Evolutionary conservation across 2,329 filamentous ascomycete genomes (phyloP).

Genomic region (Ceratocystis huliohia): DNA sequence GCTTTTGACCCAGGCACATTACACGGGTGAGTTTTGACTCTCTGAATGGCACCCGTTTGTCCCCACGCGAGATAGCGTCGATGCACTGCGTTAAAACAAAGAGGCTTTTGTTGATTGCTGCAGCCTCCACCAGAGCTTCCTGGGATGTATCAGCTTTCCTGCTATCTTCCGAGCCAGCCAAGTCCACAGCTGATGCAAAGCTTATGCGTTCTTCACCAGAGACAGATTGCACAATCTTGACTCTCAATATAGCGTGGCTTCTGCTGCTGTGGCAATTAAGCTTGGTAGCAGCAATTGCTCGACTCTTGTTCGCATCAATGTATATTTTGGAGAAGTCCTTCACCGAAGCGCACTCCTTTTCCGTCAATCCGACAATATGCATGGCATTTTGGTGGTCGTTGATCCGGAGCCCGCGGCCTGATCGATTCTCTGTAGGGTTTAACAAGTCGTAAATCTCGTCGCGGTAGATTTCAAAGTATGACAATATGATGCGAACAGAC

Average conservation of each 20-base stretch:
- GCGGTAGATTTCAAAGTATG: conserved; percentile 96
- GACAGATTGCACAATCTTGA: conserved; percentile 70
- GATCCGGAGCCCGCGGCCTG: conserved; percentile 64
- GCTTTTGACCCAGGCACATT: conserved; percentile 76
- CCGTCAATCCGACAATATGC: conserved; percentile 71
- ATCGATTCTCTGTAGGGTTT: conserved; percentile 76
- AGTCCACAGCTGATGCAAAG: conserved; percentile 83
- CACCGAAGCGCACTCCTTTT: conserved; percentile 67
- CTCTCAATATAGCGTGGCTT: conserved; percentile 80
- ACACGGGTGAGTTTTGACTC: conserved; percentile 98
- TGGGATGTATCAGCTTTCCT: conserved; percentile 86
- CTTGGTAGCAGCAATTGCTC: conserved; percentile 81
- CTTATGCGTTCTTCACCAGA: conserved; percentile 58
- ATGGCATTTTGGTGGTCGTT: conserved; percentile 80
- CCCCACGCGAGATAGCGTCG: conserved; percentile 70
- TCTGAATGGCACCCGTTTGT: conserved; percentile 74
- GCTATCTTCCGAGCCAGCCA: conserved; percentile 93
- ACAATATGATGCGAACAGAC: conserved; percentile 60
- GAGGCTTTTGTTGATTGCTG: conserved; percentile 93
- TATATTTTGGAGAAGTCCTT: conserved; percentile 86
- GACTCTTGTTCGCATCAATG: conserved; percentile 82
- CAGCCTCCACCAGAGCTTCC: conserved; percentile 84
- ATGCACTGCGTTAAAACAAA: conserved; percentile 93
- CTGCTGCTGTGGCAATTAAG: conserved; percentile 83
- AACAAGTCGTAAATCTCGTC: conserved; percentile 90